Conservation (phyloP, 805 yeast species). For the Candida sanyiensis region DNA sequence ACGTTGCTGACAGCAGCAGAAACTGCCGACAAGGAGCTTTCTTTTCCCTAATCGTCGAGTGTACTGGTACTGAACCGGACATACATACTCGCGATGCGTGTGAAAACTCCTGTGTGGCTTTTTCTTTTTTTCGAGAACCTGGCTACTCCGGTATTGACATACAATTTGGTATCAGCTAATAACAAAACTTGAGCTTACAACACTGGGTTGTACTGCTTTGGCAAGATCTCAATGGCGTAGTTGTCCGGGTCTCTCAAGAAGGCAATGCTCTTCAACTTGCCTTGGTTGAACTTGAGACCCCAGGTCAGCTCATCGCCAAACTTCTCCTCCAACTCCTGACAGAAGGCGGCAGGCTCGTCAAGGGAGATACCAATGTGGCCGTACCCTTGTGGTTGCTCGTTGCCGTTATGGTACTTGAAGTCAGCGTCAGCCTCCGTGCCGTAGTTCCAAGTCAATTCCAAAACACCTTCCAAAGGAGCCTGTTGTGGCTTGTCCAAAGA, state of each 20-base stretch:
- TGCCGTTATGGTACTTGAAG: conserved; percentile 80
- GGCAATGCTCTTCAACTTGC: conserved; percentile 55
- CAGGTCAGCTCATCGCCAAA: conserved; percentile 52
- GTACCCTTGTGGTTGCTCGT: conserved; percentile 72
- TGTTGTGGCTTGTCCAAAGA: conserved; percentile 31
- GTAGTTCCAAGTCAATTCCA: conserved; percentile 93
- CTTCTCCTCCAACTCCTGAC: conserved; percentile 41
- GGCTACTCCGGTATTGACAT: too few species aligned
- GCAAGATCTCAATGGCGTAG: conserved; percentile 72
- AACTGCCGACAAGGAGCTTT: too few species aligned
- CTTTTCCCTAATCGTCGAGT: too few species aligned
- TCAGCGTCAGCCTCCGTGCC: conserved; percentile 81
- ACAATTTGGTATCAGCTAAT: too few species aligned
- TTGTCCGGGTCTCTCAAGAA: conserved; percentile 87
- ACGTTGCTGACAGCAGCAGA: too few species aligned
- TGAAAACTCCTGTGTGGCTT: too few species aligned
- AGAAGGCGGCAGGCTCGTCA: conserved; percentile 52
- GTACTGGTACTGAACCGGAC: too few species aligned
- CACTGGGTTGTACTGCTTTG: conserved; percentile 18
- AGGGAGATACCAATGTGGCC: conserved; percentile 80
- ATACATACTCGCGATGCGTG: too few species aligned
- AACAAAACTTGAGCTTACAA: not conserved
- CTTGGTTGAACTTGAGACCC: conserved; percentile 51
- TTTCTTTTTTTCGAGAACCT: too few species aligned
- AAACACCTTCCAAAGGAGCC: conserved; percentile 54